Base-by-base conservation (phyloP, 164 flowering plant species). In the Vitis rupestris region DNA sequence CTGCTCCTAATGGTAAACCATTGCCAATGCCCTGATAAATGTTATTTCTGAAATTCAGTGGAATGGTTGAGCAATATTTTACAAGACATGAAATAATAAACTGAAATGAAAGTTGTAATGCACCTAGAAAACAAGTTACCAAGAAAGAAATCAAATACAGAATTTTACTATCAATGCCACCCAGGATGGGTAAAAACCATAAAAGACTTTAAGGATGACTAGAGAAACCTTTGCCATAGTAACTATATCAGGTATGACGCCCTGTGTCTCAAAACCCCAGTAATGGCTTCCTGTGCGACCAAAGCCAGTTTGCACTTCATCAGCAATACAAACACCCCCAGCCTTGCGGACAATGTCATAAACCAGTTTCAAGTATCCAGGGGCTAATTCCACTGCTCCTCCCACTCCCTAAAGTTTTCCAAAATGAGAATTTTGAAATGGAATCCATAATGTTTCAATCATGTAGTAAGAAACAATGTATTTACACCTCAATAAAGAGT, bases 231-330 rank as follows among this genome's bases (percentile, higher is more conserved):
- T 93, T 65, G 99, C 99, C 99, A 95, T 95, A 37, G 99, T 95
- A 53, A 95, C 98, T 73, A 95, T 95, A 73, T 95, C 98, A 67
- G 97, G 98, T 77, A 87, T 64, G 64, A 95, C 99, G 59, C 83
- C 94, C 70, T 93, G 99, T 37, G 98, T 93, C 78, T 95, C 89
- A 78, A 95, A 95, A 31, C 99, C 99, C 98, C 98, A 95, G 63
- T 93, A 95, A 69, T 95, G 92, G 79, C 90, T 87, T 69, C 99
- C 99, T 0, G 95, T 95, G 6, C 99, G 95, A 73, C 99, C 99
- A 86, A 95, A 95, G 50, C 97, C 99, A 76, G 93, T 91, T 84
- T 95, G 99, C n/a, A 95, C 99, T 83, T 95, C 99, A 76, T 95
- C 99, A 63, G 99, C 98, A 60, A 95, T 95, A 80, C 99, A 95